Evolutionary conservation across 2,329 filamentous ascomycete genomes (phyloP).

Genomic region (Hirsutella minnesotensis): DNA sequence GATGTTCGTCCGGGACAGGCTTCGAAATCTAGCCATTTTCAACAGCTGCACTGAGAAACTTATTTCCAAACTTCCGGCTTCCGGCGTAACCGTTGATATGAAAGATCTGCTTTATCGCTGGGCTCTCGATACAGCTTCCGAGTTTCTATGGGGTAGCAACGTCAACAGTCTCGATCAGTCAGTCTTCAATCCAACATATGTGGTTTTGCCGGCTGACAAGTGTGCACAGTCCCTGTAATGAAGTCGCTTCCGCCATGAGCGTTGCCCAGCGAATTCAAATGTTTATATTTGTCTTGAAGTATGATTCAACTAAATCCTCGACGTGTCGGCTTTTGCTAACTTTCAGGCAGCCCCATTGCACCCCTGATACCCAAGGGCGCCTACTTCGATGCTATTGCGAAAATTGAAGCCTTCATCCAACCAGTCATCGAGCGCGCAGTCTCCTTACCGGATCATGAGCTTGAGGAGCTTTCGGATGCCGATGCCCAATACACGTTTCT

Average conservation of each 20-base stretch:
- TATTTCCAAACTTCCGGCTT: constrained; percentile 12
- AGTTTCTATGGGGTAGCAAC: constrained; percentile 54
- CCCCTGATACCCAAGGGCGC: constrained; percentile 48
- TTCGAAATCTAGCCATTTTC: constrained; percentile 71
- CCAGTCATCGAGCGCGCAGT: constrained; percentile 72
- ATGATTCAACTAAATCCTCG: constrained; percentile 6
- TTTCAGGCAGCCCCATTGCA: constrained; percentile 41
- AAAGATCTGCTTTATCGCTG: constrained; percentile 58
- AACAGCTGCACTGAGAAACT: constrained; percentile 29
- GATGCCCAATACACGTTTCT: constrained; percentile 74
- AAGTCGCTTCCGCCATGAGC: constrained; percentile 58
- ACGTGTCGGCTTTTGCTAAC: neutral
- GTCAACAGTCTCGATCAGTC: constrained; percentile 32
- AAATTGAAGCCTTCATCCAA: constrained; percentile 48
- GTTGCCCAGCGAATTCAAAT: constrained; percentile 59
- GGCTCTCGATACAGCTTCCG: constrained; percentile 55
- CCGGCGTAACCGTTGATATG: constrained; percentile 52
- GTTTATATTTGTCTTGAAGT: constrained; percentile 39
- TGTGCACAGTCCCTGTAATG: constrained; percentile 31
- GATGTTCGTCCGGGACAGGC: constrained; percentile 74
- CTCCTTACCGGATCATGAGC: constrained; percentile 60
- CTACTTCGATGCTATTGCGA: constrained; percentile 52
- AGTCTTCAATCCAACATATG: too few species aligned
- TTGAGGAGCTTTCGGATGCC: constrained; percentile 55
- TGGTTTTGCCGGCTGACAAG: neutral